Base-by-base conservation (phyloP, 169 alveolate genomes). In the Plasmodium gaboni region DNA sequence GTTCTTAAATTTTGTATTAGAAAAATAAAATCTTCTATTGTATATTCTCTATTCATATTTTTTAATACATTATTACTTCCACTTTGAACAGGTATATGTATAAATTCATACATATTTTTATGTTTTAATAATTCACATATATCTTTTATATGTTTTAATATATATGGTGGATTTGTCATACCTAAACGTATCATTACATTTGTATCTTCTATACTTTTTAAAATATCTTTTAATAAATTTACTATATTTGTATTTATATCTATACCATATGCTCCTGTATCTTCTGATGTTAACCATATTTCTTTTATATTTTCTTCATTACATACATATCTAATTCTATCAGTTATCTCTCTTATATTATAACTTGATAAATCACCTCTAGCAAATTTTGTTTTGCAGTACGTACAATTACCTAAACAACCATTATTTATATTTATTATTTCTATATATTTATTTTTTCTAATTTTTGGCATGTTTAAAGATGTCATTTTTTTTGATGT, bases 161-260 rank as follows among this genome's bases (percentile, higher is more conserved):
- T 97, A 92, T 97, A 98, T 0, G 99, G 99, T 5, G 99, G 99
- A 89, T 99, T 99, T 32, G 99, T 97, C 99, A 98, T 98, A n/a
- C 99, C 99, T 22, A 98, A 93, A 96, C 88, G 94, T 92, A 93
- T 95, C 98, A 71, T 93, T 65, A 63, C 91, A 46, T 86, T 80
- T n/a, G 68, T 46, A 64, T 87, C 19, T 17, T 89, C 91, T 12
- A 97, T 78, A 26, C 89, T 85, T 32, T 94, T 95, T 48, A 97
- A 92, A 7, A 98, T 94, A 73, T 94, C 94, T 50, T 78, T 78
- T 51, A 98, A 94, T 59, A 99, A 93, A 55, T 95, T 95, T 0
- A 99, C 98, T 13, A 99, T 92, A 92, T 97, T 95, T 63, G 99
- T 97, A 26, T 98, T 99, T 26, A 98, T 96, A 93, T 99, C 99